Conservation (phyloP, 164 flowering plant genomes). For the Sextonia rubra region DNA sequence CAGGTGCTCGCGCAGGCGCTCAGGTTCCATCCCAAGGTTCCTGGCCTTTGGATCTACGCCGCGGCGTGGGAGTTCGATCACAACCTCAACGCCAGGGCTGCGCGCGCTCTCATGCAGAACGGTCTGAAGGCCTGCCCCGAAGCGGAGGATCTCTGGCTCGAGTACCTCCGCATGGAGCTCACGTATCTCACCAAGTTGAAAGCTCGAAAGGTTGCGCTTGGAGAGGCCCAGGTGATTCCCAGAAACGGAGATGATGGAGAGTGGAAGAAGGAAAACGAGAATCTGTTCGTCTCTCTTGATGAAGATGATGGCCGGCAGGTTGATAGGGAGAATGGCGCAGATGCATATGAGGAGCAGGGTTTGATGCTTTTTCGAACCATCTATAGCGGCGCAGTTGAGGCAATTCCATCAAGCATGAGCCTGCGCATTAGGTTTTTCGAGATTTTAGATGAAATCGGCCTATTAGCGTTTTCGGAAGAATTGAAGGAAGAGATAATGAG, state of each 20-base stretch:
- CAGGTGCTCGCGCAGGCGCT: conserved; percentile 75
- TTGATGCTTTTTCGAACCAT: conserved; percentile 46
- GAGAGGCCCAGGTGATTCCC: conserved; percentile 54
- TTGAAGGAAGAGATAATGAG: conserved; percentile 49
- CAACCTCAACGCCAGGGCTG: conserved; percentile 67
- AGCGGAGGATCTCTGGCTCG: conserved; percentile 90
- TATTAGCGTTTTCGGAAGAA: conserved; percentile 60
- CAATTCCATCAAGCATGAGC: conserved; percentile 60
- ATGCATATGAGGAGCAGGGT: conserved; percentile 55
- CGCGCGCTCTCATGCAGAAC: conserved; percentile 82
- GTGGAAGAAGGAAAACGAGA: conserved; percentile 35
- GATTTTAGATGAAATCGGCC: conserved; percentile 51
- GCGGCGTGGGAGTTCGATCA: conserved; percentile 96
- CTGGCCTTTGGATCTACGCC: conserved; percentile 93
- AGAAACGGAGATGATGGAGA: conserved; percentile 38
- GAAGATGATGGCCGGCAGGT: conserved; percentile 19
- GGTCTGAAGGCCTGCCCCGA: conserved; percentile 77
- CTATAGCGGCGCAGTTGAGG: conserved; percentile 58
- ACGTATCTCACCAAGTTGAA: conserved; percentile 81
- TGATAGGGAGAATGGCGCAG: conserved; percentile 34
- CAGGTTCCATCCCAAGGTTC: conserved; percentile 86
- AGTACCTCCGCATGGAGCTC: conserved; percentile 92
- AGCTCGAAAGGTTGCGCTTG: conserved; percentile 73
- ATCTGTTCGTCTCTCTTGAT: too few relatives aligned
- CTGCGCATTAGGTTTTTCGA: conserved; percentile 63